These are phyloP conservation scores for Aspergillus asperescens DNA, from an alignment of 495 filamentous ascomycete genomes.

Conservation along the genomic window DNA sequence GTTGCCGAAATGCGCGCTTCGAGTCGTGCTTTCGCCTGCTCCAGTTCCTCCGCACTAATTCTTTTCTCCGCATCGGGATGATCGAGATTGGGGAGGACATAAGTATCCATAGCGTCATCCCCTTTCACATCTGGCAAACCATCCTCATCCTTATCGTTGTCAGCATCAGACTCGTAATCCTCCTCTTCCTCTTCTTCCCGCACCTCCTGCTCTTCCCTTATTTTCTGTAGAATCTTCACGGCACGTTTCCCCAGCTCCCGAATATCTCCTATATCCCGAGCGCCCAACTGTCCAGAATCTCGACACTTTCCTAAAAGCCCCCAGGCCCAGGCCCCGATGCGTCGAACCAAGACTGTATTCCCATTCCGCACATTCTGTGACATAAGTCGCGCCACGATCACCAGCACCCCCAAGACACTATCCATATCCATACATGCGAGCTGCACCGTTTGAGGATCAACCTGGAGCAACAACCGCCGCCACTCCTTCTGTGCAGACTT, in stretches of 20 bases:
- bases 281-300: constrained; percentile 43
- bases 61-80: constrained; percentile 25
- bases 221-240: constrained; percentile 37
- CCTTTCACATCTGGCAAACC: constrained; percentile 7
- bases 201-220: constrained; percentile 36
- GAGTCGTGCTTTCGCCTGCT: constrained; percentile 55
- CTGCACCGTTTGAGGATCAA: constrained; percentile 62
- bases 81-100: constrained; percentile 20
- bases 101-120: constrained; percentile 12
- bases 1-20: constrained; percentile 41
- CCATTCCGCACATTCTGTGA: constrained; percentile 40
- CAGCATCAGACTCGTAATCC: constrained; percentile 23
- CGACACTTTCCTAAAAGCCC: constrained; percentile 45
- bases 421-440: constrained; percentile 62
- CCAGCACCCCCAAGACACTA: constrained; percentile 50
- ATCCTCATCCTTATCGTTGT: constrained; percentile 17
- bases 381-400: constrained; percentile 35
- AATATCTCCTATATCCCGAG: constrained; percentile 48
- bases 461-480: constrained; percentile 46
- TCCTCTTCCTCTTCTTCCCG: constrained; percentile 24
- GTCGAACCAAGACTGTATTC: constrained; percentile 42
- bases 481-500: constrained; percentile 39
- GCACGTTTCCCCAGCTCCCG: constrained; percentile 46
- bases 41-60: constrained; percentile 35
- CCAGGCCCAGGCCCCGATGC: constrained; percentile 49